phyloP scores from a whole-genome alignment of 2,329 filamentous ascomycete genomes.

The Penicillium paneum region DNA sequence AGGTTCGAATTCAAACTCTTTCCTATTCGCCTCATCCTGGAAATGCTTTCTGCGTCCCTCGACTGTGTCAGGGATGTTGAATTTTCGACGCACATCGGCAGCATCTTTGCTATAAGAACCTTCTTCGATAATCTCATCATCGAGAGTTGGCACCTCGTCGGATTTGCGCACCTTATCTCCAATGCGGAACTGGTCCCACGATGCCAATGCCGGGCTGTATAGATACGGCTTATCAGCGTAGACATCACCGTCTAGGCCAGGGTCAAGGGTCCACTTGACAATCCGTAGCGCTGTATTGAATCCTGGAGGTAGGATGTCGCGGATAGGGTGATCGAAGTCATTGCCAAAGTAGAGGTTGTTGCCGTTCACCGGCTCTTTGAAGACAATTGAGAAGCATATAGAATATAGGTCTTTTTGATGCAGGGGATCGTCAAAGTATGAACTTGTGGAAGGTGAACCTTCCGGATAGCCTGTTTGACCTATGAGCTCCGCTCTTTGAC shows the following conservation, averaged over 20 bases:
- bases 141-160: constrained; percentile 36
- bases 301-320: constrained; percentile 78
- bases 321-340: constrained; percentile 88
- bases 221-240: constrained; percentile 83
- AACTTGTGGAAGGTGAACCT: constrained; percentile 63
- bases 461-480: constrained; percentile 62
- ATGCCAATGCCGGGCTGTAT: constrained; percentile 76
- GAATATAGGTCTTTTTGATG: constrained; percentile 80
- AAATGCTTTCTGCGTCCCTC: constrained; percentile 61
- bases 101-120: constrained; percentile 60
- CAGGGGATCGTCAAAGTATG: constrained; percentile 71
- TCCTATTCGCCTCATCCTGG: constrained; percentile 54
- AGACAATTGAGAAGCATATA: constrained; percentile 74
- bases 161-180: constrained; percentile 47
- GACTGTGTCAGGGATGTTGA: constrained; percentile 53
- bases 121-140: constrained; percentile 60
- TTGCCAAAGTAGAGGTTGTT: constrained; percentile 86
- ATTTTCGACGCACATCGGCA: constrained; percentile 43
- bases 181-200: constrained; percentile 72
- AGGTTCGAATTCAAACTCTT: constrained; percentile 59
- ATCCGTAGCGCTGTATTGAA: constrained; percentile 81
- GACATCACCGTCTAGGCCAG: constrained; percentile 82
- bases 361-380: constrained; percentile 64
- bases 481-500: not conserved
- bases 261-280: constrained; percentile 87